phyloP scores from a whole-genome alignment of 208 protist genomes.

The Leptomonas seymouri region DNA sequence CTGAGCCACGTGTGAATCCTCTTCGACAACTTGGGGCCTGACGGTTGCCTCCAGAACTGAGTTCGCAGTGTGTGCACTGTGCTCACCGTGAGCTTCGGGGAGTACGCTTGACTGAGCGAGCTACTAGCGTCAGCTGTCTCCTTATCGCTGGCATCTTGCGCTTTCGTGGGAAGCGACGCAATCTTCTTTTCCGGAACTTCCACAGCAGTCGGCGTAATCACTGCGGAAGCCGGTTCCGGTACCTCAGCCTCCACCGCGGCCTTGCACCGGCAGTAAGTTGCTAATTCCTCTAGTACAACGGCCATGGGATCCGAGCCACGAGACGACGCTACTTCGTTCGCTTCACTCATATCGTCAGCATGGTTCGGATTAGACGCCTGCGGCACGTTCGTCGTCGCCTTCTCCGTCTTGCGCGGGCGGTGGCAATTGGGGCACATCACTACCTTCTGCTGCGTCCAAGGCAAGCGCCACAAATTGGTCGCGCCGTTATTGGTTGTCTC shows the following conservation, averaged over 20 bases:
- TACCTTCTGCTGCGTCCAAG: constrained; percentile 52
- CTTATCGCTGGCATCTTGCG: no score
- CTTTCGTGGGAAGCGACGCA: no score
- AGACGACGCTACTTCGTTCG: constrained; percentile 17
- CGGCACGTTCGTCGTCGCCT: constrained; percentile 13
- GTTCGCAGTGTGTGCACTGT: no score
- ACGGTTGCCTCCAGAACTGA: background rate
- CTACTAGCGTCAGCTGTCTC: no score
- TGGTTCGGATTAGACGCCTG: constrained; percentile 6
- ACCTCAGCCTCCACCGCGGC: constrained; percentile 1
- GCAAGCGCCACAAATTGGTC: constrained; percentile 44
- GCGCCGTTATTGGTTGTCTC: constrained; percentile 17
- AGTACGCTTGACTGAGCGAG: no score
- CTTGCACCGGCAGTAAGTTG: constrained; percentile 35
- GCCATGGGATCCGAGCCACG: constrained; percentile 8
- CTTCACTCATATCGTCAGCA: constrained; percentile 35
- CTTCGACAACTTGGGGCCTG: constrained; percentile 4
- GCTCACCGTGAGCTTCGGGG: no score
- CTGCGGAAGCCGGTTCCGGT: background rate
- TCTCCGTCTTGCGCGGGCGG: constrained; percentile 34
- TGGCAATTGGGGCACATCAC: constrained; percentile 56
- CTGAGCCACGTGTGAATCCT: constrained; percentile 26
- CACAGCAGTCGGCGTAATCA: no score
- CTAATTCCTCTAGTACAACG: constrained; percentile 8
- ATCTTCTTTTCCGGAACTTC: no score